Evolutionary conservation across 2,329 filamentous ascomycete species (phyloP).

Genomic region (Aspergillus pseudotamarii): DNA sequence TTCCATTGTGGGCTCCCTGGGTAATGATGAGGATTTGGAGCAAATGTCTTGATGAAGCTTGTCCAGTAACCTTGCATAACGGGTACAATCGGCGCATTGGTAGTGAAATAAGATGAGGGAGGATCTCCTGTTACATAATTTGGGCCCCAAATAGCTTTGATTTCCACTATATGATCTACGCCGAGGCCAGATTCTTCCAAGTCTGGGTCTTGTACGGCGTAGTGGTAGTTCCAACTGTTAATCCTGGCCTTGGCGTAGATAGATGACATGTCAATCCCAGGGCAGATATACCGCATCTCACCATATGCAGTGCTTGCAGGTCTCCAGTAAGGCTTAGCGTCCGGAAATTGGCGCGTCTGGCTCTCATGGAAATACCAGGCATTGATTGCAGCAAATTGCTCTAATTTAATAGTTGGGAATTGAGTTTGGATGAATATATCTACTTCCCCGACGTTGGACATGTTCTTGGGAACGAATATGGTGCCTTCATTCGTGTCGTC

Average conservation of each 20-base stretch:
- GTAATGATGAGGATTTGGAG: slow-evolving; percentile 64
- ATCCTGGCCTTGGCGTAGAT: slow-evolving; percentile 37
- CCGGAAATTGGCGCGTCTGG: slow-evolving; percentile 49
- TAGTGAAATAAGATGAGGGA: slow-evolving; percentile 59
- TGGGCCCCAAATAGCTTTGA: no score
- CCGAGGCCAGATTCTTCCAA: slow-evolving; percentile 60
- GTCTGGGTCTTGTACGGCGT: slow-evolving; percentile 56
- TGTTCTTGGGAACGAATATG: slow-evolving; percentile 56
- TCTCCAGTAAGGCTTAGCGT: slow-evolving; percentile 59
- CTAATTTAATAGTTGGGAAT: slow-evolving; percentile 57
- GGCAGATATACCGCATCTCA: slow-evolving; percentile 68
- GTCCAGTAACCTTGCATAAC: slow-evolving; percentile 73
- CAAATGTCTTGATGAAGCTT: slow-evolving; percentile 67
- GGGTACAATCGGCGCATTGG: slow-evolving; percentile 61
- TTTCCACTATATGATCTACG: slow-evolving; percentile 63
- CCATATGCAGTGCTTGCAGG: slow-evolving; percentile 63
- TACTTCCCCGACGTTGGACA: slow-evolving; percentile 51
- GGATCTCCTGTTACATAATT: slow-evolving; percentile 40
- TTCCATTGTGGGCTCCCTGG: slow-evolving; percentile 56
- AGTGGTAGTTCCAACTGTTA: slow-evolving; percentile 68
- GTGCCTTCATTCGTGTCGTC: slow-evolving; percentile 69
- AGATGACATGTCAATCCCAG: slow-evolving; percentile 59
- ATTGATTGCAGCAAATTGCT: slow-evolving; percentile 57
- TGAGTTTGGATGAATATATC: slow-evolving; percentile 61
- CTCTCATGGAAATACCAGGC: slow-evolving; percentile 58